Conservation (phyloP, 202 grass and related monocot genomes). For the Dendrocalamus latiflorus region DNA sequence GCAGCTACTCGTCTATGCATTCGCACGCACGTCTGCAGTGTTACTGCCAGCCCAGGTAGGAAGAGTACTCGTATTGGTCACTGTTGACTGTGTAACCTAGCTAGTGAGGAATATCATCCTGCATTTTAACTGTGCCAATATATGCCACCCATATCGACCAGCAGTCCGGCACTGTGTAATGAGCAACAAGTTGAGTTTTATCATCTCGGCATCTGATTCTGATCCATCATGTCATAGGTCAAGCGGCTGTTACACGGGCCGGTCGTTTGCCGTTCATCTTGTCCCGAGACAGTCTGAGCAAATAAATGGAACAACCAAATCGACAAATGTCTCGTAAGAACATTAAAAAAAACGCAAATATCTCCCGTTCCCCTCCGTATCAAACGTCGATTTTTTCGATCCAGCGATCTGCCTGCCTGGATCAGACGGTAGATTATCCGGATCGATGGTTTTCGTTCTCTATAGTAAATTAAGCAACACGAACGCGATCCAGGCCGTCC, state of each 20-base stretch:
- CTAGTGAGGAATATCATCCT: not conserved
- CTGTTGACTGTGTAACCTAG: not conserved
- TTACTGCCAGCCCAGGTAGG: not conserved
- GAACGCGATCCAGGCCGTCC: not conserved
- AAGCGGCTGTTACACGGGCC: not conserved
- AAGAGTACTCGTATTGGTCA: not conserved
- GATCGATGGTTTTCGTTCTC: not conserved
- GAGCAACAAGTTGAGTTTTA: not conserved
- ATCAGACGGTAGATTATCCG: not conserved
- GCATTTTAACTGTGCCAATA: not conserved
- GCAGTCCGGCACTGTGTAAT: not conserved
- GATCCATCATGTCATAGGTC: not conserved
- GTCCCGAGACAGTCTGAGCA: not conserved
- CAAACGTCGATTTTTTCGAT: not conserved
- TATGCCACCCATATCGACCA: not conserved
- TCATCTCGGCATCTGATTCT: constrained; percentile 4
- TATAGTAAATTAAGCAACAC: not conserved
- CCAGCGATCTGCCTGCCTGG: not conserved
- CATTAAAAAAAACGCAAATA: not conserved
- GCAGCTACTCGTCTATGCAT: not conserved
- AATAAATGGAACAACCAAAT: not conserved
- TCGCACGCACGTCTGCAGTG: not conserved
- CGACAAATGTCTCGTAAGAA: not conserved
- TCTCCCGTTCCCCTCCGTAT: not conserved
- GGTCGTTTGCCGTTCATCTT: not conserved